Percentiles rank a stretch among this genome's conserved stretches.
phyloP scores from a whole-genome alignment of 805 yeast species.

The Crinitomyces ghanaensis region DNA sequence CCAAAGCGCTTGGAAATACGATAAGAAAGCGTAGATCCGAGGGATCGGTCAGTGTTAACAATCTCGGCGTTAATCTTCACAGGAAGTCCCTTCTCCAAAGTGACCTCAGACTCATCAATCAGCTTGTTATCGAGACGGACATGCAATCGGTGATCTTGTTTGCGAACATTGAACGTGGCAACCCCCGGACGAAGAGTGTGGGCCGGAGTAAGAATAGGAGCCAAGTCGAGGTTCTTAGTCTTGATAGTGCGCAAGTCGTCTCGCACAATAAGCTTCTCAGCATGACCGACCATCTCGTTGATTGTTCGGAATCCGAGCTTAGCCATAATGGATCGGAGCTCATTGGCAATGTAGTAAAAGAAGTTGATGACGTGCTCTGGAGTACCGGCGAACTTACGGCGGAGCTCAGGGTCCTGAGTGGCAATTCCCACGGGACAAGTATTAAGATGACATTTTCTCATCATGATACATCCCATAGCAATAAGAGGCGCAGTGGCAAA shows the following conservation, averaged over 20 bases:
- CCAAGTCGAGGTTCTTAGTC: slow-evolving; percentile 80
- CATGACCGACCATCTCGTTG: slow-evolving; percentile 96
- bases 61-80: slow-evolving; percentile 89
- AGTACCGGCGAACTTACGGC: slow-evolving; percentile 88
- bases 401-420: slow-evolving; percentile 89
- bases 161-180: slow-evolving; percentile 81
- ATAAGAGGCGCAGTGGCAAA: slow-evolving; percentile 95
- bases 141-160: slow-evolving; percentile 89
- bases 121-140: slow-evolving; percentile 90
- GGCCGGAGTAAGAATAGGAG: slow-evolving; percentile 94
- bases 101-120: slow-evolving; percentile 89
- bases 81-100: slow-evolving; percentile 93
- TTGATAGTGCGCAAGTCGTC: slow-evolving; percentile 80
- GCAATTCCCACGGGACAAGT: slow-evolving; percentile 99
- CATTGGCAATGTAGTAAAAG: slow-evolving; percentile 89
- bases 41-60: slow-evolving; percentile 90
- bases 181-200: slow-evolving; percentile 95
- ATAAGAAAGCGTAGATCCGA: slow-evolving; percentile 91
- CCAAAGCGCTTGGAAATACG: slow-evolving; percentile 90
- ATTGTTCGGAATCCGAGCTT: slow-evolving; percentile 88
- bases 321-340: slow-evolving; percentile 88
- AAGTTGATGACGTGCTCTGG: slow-evolving; percentile 98
- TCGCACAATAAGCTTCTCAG: slow-evolving; percentile 78
- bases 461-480: slow-evolving; percentile 95
- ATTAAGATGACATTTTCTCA: slow-evolving; percentile 88